Evolutionary conservation across 176 grass and related monocot genomes (phyloP), one percentile per base, ranked within the genome.

Genomic region (Triticum timopheevii): DNA sequence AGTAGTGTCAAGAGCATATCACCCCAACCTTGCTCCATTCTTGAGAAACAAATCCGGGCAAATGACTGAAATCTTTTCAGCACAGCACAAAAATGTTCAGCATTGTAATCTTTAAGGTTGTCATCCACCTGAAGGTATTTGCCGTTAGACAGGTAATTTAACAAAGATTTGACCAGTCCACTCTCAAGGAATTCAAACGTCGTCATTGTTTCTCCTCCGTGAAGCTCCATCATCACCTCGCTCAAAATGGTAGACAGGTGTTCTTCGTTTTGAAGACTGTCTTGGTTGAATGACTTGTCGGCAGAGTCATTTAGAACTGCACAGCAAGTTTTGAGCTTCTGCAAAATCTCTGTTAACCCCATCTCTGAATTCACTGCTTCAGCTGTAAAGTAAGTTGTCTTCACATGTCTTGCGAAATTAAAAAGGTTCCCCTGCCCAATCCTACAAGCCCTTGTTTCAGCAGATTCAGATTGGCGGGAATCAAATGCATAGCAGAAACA

Each of bases 171-270:
- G 23, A 94, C 87, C 54, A 99, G 83, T 81, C 94, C 97, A 87
- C 97, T 99, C 69, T 99, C 92, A 82, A 99, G 81, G 35, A 99
- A 99, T 88, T 99, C 97, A 89, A 99, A 99, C 61, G 93, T 99
- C 34, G 97, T 96, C 97, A 99, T 93, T 59, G 92, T 90, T 73
- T 99, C 92, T 61, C 90, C 94, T 65, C 87, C 90, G 81, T 81
- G 91, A 87, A 96, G 94, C 62, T 99, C 97, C 89, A 86, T 99
- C 92, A 99, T 94, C 34, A 99, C 85, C 89, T 99, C 91, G 69
- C 82, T 82, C 82, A 99, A 90, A 90, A 96, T 90, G 82, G 88
- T 82, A 82, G 93, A 90, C 66, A 96, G 77, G 65, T 91, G 79
- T 65, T 99, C 90, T 93, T 93, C 94, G 79, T 88, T 94, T 80